Evolutionary conservation across 331 rosid species (phyloP).

Genomic region (Malus hybrid): DNA sequence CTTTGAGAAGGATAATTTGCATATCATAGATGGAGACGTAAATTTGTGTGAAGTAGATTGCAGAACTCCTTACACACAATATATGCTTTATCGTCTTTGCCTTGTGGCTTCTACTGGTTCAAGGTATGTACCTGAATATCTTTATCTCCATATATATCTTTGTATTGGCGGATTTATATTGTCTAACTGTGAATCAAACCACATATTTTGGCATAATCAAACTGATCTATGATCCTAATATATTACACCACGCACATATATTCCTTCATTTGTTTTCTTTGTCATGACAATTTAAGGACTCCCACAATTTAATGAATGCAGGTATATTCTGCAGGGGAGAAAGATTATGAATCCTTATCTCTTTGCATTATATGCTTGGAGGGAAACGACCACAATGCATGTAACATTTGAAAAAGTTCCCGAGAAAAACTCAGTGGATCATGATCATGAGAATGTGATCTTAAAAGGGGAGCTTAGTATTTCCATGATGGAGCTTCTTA

Average conservation of each 20-base stretch:
- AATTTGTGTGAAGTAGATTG: not conserved
- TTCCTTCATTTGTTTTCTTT: too few relatives aligned
- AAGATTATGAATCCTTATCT: not conserved
- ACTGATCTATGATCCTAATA: not conserved
- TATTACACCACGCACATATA: too few relatives aligned
- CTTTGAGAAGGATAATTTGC: not conserved
- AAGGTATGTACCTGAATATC: not conserved
- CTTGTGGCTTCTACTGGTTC: not conserved
- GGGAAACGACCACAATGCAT: not conserved
- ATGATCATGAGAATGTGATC: not conserved
- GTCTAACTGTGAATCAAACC: not conserved
- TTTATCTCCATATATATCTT: too few relatives aligned
- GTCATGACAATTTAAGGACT: too few relatives aligned
- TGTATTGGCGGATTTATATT: not conserved
- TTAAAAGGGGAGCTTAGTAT: not conserved
- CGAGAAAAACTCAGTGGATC: not conserved
- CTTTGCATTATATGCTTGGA: not conserved
- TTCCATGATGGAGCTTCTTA: not conserved
- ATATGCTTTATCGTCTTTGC: not conserved
- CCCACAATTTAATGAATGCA: not conserved
- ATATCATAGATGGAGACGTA: not conserved
- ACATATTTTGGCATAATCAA: not conserved
- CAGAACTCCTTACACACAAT: not conserved
- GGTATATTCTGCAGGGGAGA: not conserved
- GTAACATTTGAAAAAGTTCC: not conserved